Base-by-base conservation (phyloP, 768 basidiomycete genomes). In the Trametes sanguinea region DNA sequence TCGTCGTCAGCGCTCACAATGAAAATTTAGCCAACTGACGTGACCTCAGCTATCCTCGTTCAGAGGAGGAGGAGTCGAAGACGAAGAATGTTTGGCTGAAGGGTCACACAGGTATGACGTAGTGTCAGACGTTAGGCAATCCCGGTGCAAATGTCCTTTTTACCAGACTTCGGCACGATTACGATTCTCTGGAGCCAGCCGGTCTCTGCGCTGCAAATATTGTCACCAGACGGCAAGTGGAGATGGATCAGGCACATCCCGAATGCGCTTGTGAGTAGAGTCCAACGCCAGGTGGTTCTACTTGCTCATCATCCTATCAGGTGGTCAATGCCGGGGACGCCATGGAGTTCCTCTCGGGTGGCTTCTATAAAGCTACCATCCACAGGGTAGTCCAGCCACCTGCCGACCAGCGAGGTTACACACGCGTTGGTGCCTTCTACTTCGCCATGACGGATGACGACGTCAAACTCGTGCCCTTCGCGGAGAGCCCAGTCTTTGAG, bases 101-200 rank as follows among this genome's bases (percentile, higher is more conserved):
- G 50, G 75, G 75, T 3, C 75, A 76, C 52, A 74, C 73, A 2
- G 75, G 75, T 75, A 61, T 35, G 39, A 32, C 1, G 22, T 27
- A 5, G 4, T 22, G 8, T 27, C 29, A 8, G 27, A 4, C n/a
- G 9, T 4, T 32, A 1, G 16, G 4, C 7, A 13, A 16, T 22
- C 42, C 29, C 30, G 27, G 14, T n/a, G 29, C 45, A 54, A 22
- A 30, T 43, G 43, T 11, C 16, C n/a, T 16, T 8, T n/a, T 27
- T 40, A 13, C n/a, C 50, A 75, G 76, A 76, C 54, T 68, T 73
- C 46, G 74, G 67, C 4, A 72, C 70, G 45, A 61, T 76, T 35
- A 75, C 74, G 9, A 68, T 76, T 9, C 65, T 76, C 8, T 76
- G 74, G 74, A 75, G 75, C 45, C 76, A 76, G 60, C 76, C 75